Conservation (phyloP, 1,139 yeast species). For the Suhomyces chickasaworum region DNA sequence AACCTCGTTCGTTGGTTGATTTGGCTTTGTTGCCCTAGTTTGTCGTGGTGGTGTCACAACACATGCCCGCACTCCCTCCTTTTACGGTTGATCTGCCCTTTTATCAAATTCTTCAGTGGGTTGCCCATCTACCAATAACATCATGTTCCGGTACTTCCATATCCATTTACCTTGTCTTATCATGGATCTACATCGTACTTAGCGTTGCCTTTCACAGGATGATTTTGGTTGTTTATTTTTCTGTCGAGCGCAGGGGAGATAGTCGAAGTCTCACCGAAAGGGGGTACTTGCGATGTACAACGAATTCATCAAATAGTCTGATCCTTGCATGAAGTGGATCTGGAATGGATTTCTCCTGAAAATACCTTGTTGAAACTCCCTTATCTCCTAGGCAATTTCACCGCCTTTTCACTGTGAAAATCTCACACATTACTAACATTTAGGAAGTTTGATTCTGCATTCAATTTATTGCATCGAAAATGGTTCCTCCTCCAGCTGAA, state of each 20-base stretch:
- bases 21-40: not conserved
- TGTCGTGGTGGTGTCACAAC: not conserved
- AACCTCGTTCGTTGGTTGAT: no score
- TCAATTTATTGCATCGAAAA: constrained; percentile 20
- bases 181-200: not conserved
- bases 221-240: constrained; percentile 3
- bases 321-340: no score
- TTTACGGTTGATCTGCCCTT: not conserved
- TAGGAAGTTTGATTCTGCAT: constrained; percentile 4
- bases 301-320: not conserved
- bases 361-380: constrained; percentile 6
- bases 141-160: not conserved
- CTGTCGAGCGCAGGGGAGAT: constrained; percentile 1
- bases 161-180: not conserved
- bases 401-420: constrained; percentile 1
- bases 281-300: not conserved
- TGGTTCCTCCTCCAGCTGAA: constrained; percentile 61
- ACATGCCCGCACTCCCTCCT: not conserved
- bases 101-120: not conserved
- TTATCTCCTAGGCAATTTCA: not conserved
- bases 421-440: constrained; percentile 9
- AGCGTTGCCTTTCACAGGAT: not conserved
- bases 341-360: not conserved
- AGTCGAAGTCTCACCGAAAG: constrained; percentile 5
- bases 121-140: not conserved